phyloP scores from a whole-genome alignment of 1,284 basidiomycete genomes.

The Trametes hirsuta region DNA sequence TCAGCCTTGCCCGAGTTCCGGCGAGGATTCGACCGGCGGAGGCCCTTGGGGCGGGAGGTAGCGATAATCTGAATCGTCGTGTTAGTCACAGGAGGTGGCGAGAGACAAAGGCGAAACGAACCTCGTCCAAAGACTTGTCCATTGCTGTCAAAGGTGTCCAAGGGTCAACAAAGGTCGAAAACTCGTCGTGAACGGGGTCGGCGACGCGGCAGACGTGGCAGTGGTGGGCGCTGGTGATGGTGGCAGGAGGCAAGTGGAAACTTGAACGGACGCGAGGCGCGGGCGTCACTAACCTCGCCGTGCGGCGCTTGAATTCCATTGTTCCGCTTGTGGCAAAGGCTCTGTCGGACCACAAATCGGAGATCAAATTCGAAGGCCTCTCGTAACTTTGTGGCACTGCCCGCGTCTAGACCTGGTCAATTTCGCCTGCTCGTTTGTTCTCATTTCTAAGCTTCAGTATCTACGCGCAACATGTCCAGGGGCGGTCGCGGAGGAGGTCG shows the following conservation, averaged over 20 bases:
- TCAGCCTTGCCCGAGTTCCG: conserved; percentile 45
- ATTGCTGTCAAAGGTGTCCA: conserved; percentile 38
- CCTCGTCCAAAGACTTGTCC: conserved; percentile 92
- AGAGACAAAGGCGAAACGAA: conserved; percentile 42
- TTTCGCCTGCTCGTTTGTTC: background rate
- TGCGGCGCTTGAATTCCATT: conserved; percentile 16
- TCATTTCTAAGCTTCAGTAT: background rate
- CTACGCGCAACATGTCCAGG: conserved; percentile 56
- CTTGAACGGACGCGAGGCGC: conserved; percentile 21
- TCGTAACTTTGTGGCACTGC: conserved; percentile 13
- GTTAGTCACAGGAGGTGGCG: conserved; percentile 24
- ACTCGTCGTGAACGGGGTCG: conserved; percentile 13
- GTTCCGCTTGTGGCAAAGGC: background rate
- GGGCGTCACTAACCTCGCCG: conserved; percentile 7
- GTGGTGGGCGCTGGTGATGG: conserved; percentile 29
- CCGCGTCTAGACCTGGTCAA: background rate
- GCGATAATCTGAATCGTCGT: conserved; percentile 69
- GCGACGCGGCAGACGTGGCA: conserved; percentile 23
- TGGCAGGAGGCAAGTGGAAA: conserved; percentile 31
- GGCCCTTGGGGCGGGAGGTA: conserved; percentile 51
- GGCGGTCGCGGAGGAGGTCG: conserved; percentile 50
- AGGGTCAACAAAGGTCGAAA: background rate
- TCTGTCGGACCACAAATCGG: conserved; percentile 14
- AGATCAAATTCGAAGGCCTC: conserved; percentile 21
- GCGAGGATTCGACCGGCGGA: conserved; percentile 53